Conservation (phyloP, 345 rosid species). For the Brassica cretica region DNA sequence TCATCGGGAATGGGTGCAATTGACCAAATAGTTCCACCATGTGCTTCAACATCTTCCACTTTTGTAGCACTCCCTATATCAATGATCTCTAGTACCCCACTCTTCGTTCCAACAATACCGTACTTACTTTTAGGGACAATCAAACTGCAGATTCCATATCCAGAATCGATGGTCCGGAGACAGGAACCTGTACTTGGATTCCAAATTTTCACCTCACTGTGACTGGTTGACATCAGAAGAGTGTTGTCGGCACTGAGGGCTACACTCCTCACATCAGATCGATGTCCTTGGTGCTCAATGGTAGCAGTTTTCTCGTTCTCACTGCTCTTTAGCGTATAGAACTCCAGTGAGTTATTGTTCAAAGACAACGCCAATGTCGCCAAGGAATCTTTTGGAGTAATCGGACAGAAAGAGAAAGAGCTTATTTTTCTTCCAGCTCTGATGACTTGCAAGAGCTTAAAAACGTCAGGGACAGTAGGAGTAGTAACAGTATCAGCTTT, state of each 20-base stretch:
- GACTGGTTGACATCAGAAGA: conserved; percentile 94
- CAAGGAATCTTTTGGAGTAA: conserved; percentile 55
- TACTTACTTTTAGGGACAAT: conserved; percentile 78
- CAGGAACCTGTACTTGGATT: conserved; percentile 96
- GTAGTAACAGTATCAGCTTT: conserved; percentile 40
- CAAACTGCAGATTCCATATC: conserved; percentile 89
- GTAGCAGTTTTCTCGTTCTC: conserved; percentile 51
- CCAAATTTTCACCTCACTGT: conserved; percentile 89
- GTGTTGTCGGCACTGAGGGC: conserved; percentile 85
- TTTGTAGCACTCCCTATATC: conserved; percentile 84
- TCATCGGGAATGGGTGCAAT: conserved; percentile 76
- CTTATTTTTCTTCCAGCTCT: conserved; percentile 80
- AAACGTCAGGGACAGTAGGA: conserved; percentile 67
- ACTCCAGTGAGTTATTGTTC: conserved; percentile 83
- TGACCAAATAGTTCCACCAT: conserved; percentile 78
- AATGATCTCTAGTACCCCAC: conserved; percentile 75
- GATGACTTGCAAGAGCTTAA: conserved; percentile 73
- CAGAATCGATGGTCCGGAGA: conserved; percentile 86
- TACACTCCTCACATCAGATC: conserved; percentile 90
- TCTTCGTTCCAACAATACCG: conserved; percentile 93
- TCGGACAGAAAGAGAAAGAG: conserved; percentile 80
- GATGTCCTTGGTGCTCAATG: conserved; percentile 92
- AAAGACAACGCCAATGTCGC: conserved; percentile 80
- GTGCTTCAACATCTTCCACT: conserved; percentile 75
- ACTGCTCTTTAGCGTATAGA: conserved; percentile 65